These are phyloP conservation scores for Phytophthora ohioensis DNA, from an alignment of 352 stramenopile genomes.

Conservation along the genomic window DNA sequence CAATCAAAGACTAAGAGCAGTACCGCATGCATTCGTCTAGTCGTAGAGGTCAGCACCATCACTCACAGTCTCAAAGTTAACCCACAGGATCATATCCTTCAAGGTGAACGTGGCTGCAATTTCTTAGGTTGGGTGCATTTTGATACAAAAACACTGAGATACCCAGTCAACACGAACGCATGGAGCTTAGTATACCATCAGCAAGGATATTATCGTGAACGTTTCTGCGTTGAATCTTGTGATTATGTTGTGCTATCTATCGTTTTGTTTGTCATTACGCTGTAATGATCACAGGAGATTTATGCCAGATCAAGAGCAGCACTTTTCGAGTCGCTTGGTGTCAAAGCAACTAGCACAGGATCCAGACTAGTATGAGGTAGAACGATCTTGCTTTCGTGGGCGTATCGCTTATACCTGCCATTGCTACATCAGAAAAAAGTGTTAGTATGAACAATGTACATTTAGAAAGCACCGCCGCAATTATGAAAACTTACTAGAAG, in stretches of 20 bases:
- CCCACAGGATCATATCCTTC: not conserved
- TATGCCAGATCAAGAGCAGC: too few relatives aligned
- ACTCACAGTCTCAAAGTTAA: not conserved
- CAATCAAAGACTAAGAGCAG: too few relatives aligned
- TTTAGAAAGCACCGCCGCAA: not conserved
- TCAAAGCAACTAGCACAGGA: not conserved
- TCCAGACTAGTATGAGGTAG: not conserved
- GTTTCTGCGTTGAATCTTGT: too few relatives aligned
- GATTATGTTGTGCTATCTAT: too few relatives aligned
- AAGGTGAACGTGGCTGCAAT: too few relatives aligned
- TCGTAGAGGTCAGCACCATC: not conserved
- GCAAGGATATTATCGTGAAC: too few relatives aligned
- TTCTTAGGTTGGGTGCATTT: too few relatives aligned
- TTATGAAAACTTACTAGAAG: slow-evolving; percentile 53
- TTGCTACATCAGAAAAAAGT: slow-evolving; percentile 36
- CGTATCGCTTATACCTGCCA: slow-evolving; percentile 63
- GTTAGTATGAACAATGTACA: not conserved
- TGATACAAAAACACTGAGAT: too few relatives aligned
- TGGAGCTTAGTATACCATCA: too few relatives aligned
- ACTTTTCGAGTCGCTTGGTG: not conserved
- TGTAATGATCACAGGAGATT: too few relatives aligned
- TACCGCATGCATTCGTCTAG: not conserved
- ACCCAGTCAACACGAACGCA: too few relatives aligned
- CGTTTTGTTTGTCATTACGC: too few relatives aligned
- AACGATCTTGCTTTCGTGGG: slow-evolving; percentile 41